These are phyloP conservation scores for Dactylonectria macrodidyma DNA, from an alignment of 2,329 filamentous ascomycete genomes.

Conservation along the genomic window DNA sequence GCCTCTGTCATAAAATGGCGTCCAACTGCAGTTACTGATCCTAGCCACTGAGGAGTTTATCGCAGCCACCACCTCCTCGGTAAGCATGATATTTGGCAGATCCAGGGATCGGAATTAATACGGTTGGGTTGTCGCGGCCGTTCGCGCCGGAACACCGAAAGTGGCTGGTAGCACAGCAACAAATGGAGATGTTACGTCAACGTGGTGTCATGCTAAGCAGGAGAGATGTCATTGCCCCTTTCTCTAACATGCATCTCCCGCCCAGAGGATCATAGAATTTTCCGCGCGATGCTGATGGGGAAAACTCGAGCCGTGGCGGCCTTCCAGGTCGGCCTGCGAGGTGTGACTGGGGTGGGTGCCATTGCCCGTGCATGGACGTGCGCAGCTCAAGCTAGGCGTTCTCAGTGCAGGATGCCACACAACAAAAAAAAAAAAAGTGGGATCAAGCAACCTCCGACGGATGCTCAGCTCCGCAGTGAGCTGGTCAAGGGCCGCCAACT, in stretches of 20 bases:
- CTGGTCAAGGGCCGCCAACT: neutral
- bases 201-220: constrained; percentile 23
- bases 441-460: no score
- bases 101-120: constrained; percentile 21
- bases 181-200: constrained; percentile 11
- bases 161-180: constrained; percentile 26
- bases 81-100: constrained; percentile 16
- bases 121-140: constrained; percentile 3
- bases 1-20: constrained; percentile 26
- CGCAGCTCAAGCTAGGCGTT: constrained; percentile 21
- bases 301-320: constrained; percentile 14
- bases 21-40: constrained; percentile 5
- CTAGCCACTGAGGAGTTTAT: constrained; percentile 17
- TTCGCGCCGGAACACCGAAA: constrained; percentile 23
- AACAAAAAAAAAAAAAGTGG: constrained; percentile 16
- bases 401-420: constrained; percentile 28
- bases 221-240: constrained; percentile 13
- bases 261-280: constrained; percentile 16
- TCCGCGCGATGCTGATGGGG: constrained; percentile 15
- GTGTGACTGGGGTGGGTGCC: constrained; percentile 12
- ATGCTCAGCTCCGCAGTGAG: constrained; percentile 3
- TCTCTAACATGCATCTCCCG: constrained; percentile 22
- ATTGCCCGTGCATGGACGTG: constrained; percentile 22
- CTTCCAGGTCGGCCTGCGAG: constrained; percentile 22
- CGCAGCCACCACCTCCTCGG: constrained; percentile 11